These are phyloP conservation scores for Saposhnikovia divaricata DNA, from an alignment of 129 eudicot genomes.

Conservation along the genomic window DNA sequence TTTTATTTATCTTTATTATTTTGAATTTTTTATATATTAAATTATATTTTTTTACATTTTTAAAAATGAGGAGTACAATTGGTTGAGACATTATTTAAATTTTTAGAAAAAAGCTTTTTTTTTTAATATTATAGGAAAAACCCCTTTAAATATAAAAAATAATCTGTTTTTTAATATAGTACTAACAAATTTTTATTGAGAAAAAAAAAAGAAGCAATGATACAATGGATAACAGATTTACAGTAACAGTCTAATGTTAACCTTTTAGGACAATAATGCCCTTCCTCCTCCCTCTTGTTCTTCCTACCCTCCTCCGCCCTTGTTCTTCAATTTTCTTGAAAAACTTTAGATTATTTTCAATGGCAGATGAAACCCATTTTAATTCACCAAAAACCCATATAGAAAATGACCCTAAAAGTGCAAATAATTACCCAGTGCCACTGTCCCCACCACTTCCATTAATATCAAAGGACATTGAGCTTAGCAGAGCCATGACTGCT, in stretches of 20 bases:
- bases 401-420: constrained; percentile 18
- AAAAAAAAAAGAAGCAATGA: no score
- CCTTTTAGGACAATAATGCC: not conserved
- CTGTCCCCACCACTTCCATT: constrained; percentile 78
- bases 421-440: constrained; percentile 63
- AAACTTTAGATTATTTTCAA: constrained; percentile 21
- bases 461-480: constrained; percentile 79
- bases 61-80: no score
- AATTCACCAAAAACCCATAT: constrained; percentile 22
- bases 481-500: constrained; percentile 75
- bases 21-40: no score
- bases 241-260: not conserved
- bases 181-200: no score
- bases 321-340: not conserved
- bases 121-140: no score
- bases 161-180: no score
- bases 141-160: no score
- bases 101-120: no score
- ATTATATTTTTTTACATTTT: no score
- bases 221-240: no score
- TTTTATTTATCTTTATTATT: no score
- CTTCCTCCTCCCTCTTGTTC: not conserved
- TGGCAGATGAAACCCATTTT: constrained; percentile 36
- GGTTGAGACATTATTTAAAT: no score
- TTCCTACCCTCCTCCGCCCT: constrained; percentile 3